phyloP scores from a whole-genome alignment of 2,329 filamentous ascomycete species.

The Epichloe uncinata region DNA sequence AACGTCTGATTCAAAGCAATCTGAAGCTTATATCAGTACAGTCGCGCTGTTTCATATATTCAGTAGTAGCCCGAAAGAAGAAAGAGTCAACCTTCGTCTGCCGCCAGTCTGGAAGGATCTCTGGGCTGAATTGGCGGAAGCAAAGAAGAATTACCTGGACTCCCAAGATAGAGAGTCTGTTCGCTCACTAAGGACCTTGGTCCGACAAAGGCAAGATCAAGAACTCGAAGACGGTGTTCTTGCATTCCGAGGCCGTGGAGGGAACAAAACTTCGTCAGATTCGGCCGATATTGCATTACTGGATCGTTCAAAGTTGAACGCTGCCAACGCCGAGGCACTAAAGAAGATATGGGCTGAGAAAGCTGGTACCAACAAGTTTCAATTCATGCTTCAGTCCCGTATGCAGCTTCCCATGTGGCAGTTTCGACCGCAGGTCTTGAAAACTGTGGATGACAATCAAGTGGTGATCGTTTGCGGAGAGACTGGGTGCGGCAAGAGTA shows the following conservation, averaged over 20 bases:
- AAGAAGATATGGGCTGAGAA: conserved; percentile 49
- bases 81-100: conserved; percentile 68
- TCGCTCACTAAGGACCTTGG: conserved; percentile 52
- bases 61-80: conserved; percentile 64
- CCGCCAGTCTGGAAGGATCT: conserved; percentile 73
- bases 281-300: conserved; percentile 31
- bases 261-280: conserved; percentile 33
- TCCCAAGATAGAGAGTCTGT: conserved; percentile 55
- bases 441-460: conserved; percentile 64
- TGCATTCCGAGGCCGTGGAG: conserved; percentile 53
- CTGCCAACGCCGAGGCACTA: conserved; percentile 33
- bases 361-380: conserved; percentile 46
- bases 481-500: conserved; percentile 95
- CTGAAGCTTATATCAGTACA: conserved; percentile 76
- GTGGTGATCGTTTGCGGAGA: conserved; percentile 92
- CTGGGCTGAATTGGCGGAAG: conserved; percentile 64
- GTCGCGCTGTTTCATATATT: conserved; percentile 72
- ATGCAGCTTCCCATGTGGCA: conserved; percentile 81
- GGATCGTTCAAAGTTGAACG: conserved; percentile 29
- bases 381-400: conserved; percentile 65
- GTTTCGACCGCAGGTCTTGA: conserved; percentile 66
- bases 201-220: conserved; percentile 55
- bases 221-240: conserved; percentile 64
- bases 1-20: conserved; percentile 64
- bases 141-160: conserved; percentile 58